phyloP scores from a whole-genome alignment of 257 asterid genomes.

The Nicotiana tomentosiformis region DNA sequence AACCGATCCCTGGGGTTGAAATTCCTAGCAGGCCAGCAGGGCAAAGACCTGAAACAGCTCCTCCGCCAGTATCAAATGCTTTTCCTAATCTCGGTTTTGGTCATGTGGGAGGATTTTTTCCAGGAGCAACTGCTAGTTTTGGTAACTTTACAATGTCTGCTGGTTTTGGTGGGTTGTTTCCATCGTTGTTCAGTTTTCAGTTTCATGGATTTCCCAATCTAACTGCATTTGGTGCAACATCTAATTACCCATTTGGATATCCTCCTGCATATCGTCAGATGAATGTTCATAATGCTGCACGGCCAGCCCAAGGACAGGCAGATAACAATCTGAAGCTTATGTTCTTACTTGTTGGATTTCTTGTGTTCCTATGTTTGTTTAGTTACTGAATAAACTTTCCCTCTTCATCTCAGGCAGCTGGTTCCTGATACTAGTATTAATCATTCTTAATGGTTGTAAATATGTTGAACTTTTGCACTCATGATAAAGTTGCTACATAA shows the following conservation, averaged over 20 bases:
- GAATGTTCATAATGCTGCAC: slow-evolving; percentile 30
- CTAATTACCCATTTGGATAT: neutral
- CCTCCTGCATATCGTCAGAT: neutral
- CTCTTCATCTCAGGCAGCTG: neutral
- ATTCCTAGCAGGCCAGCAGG: slow-evolving; percentile 69
- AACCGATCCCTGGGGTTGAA: slow-evolving; percentile 31
- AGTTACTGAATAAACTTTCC: neutral
- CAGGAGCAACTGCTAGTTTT: slow-evolving; percentile 56
- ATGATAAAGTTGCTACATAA: neutral
- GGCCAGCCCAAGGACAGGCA: neutral
- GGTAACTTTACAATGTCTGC: slow-evolving; percentile 60
- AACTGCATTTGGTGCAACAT: slow-evolving; percentile 34
- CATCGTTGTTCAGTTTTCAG: slow-evolving; percentile 60
- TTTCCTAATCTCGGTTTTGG: slow-evolving; percentile 45
- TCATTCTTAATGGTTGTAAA: slow-evolving; percentile 1
- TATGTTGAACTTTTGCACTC: neutral
- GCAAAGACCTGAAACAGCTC: slow-evolving; percentile 66
- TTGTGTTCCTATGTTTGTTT: slow-evolving; percentile 2
- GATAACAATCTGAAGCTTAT: slow-evolving; percentile 8
- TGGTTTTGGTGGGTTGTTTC: slow-evolving; percentile 48
- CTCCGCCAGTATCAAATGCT: slow-evolving; percentile 42
- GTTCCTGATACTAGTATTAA: neutral
- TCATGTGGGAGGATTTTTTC: slow-evolving; percentile 39
- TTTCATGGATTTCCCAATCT: slow-evolving; percentile 61
- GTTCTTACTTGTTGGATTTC: slow-evolving; percentile 11